phyloP scores from a whole-genome alignment of 2,329 filamentous ascomycete genomes.

The Colletotrichum sp. region DNA sequence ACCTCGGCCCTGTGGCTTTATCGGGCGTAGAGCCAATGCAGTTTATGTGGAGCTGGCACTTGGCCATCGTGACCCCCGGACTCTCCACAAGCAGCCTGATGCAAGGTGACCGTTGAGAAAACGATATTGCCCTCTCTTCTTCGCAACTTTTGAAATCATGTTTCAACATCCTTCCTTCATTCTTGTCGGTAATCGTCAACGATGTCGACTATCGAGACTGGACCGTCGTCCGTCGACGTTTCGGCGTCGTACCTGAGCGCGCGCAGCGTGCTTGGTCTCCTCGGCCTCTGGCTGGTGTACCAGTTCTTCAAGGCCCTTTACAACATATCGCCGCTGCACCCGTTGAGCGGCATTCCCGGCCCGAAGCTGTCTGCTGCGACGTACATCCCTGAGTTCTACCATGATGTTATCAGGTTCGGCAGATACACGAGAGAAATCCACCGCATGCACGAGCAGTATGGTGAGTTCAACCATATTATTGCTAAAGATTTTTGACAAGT shows the following conservation, averaged over 20 bases:
- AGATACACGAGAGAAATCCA: constrained; percentile 38
- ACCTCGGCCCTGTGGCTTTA: constrained; percentile 12
- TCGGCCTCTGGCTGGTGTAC: constrained; percentile 33
- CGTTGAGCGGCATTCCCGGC: constrained; percentile 40
- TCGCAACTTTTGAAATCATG: neutral
- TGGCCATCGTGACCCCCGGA: constrained; percentile 4
- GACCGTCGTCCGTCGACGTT: neutral
- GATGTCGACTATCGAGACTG: constrained; percentile 5
- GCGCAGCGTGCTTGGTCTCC: constrained; percentile 15
- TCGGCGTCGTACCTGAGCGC: constrained; percentile 1
- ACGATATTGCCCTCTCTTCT: neutral
- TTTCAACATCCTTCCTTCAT: neutral
- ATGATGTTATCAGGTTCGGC: constrained; percentile 39
- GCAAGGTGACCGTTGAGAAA: neutral
- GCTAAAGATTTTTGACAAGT: accelerated
- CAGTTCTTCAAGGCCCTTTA: constrained; percentile 30
- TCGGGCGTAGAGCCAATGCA: constrained; percentile 12
- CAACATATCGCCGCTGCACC: constrained; percentile 45
- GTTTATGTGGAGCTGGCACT: neutral
- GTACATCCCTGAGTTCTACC: constrained; percentile 42
- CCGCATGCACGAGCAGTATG: constrained; percentile 42
- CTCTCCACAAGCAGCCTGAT: neutral
- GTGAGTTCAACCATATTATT: constrained; percentile 18
- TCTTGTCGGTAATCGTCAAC: neutral
- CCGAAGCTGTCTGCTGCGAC: constrained; percentile 39